Base-by-base conservation (phyloP, 1,284 basidiomycete species). In the Ustilago crameri region DNA sequence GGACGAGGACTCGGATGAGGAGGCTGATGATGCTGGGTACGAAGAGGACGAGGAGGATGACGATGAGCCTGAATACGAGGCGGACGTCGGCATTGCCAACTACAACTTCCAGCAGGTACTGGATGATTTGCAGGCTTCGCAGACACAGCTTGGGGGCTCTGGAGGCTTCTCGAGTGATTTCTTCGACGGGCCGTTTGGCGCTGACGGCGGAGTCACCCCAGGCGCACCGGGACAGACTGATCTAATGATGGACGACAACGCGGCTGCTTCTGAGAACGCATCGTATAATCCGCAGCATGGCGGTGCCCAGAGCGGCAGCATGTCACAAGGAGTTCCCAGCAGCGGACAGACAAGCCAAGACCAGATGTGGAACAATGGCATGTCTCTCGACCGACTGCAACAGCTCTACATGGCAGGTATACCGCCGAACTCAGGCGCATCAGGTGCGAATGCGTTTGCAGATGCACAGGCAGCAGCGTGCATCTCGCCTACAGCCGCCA, bases 21-120 rank as follows among this genome's bases (percentile, higher is more conserved):
- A 75, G 17, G 64, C 62, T 10, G 67, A 69, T 26, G 58, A 63
- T 12, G 71, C 70, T 9, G 71, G 68, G 24, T 69, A 65, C 30
- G 68, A 71, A 38, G 68, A 71, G 46, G 68, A 71, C 44, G 68
- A 71, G 27, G 64, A 67, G 40, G 64, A 67, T 35, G 64, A 67
- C 41, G 55, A 61, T 32, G 64, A 67, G 58, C 64, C 58, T 8
- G 64, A 70, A n/a, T 58, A 58, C 43, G 68, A 71, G 40, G 44
- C 35, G 1, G 64, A 60, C 26, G 44, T 42, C 0, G 22, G 18
- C n/a, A 37, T 34, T 8, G 38, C 54, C 22, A 49, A 60, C 18
- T 58, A 58, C 54, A 58, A 57, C 24, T 65, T 66, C 23, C 54
- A 66, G 18, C 62, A 61, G 24, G 62, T 66, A 30, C 43, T 71